These are phyloP conservation scores for Russula vinacea DNA, from an alignment of 768 basidiomycete species.

Conservation along the genomic window DNA sequence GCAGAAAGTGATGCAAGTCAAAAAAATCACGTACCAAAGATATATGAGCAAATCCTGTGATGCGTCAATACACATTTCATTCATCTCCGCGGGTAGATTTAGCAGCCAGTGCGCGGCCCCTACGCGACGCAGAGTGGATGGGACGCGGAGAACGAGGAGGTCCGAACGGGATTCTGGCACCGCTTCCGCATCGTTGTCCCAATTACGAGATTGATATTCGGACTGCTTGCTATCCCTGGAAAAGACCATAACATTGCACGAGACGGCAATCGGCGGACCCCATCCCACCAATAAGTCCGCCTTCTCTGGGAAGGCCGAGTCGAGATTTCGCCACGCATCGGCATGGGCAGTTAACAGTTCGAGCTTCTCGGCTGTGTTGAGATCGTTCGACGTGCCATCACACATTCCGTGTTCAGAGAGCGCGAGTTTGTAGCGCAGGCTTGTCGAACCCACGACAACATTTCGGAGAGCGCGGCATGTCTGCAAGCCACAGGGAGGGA, in stretches of 20 bases:
- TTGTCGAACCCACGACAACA: conserved; percentile 7
- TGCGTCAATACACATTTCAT: conserved; percentile 13
- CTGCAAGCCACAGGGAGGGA: background rate
- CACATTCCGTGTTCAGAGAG: conserved; percentile 20
- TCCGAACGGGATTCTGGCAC: background rate
- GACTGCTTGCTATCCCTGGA: background rate
- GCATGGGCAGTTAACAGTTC: conserved; percentile 2
- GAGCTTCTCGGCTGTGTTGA: conserved; percentile 18
- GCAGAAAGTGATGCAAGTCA: background rate
- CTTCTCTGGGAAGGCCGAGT: background rate
- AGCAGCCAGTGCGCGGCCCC: conserved; percentile 16
- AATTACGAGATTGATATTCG: background rate
- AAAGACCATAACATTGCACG: conserved; percentile 18
- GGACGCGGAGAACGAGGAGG: conserved; percentile 18
- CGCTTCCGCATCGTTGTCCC: background rate
- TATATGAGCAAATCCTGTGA: conserved; percentile 22
- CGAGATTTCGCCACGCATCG: conserved; percentile 8
- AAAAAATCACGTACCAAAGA: conserved; percentile 6
- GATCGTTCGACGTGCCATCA: background rate
- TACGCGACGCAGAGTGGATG: conserved; percentile 6
- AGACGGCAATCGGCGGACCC: conserved; percentile 12
- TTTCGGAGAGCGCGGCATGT: conserved; percentile 14
- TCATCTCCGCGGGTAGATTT: background rate
- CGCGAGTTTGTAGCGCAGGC: conserved; percentile 21
- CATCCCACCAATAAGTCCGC: conserved; percentile 1